Percentiles rank a stretch among this genome's conserved stretches.
These are phyloP conservation scores for Ailanthus altissimus DNA, from an alignment of 345 rosid species.

Conservation along the genomic window DNA sequence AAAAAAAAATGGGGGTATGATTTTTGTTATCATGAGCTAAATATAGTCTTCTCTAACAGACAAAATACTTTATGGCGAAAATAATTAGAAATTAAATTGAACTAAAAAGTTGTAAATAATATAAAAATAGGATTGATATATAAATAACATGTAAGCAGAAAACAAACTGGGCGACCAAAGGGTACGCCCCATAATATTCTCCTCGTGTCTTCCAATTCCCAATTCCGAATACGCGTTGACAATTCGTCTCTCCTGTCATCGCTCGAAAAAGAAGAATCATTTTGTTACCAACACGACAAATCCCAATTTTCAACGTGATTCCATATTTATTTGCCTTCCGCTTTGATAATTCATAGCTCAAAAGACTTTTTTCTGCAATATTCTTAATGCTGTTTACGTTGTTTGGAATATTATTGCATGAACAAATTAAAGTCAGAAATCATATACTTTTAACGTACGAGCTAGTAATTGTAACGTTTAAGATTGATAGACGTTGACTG, in stretches of 20 bases:
- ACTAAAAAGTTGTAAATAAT: neutral
- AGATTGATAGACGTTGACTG: neutral
- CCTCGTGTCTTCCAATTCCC: constrained; percentile 30
- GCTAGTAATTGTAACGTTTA: neutral
- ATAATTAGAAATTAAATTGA: neutral
- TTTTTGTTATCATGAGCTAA: too few relatives aligned
- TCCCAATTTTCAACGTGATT: constrained; percentile 6
- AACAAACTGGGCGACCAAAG: neutral
- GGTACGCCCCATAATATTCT: constrained; percentile 34
- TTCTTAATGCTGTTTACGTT: neutral
- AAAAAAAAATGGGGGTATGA: too few relatives aligned
- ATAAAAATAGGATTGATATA: constrained; percentile 6
- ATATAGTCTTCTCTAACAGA: neutral
- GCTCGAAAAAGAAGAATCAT: constrained; percentile 24
- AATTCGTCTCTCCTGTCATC: constrained; percentile 17
- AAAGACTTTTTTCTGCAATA: neutral
- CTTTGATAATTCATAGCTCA: neutral
- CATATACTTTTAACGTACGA: too few relatives aligned
- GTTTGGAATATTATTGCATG: neutral
- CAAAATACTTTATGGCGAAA: neutral
- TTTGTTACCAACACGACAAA: constrained; percentile 9
- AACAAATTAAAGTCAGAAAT: too few relatives aligned
- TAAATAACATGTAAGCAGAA: neutral
- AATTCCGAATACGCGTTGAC: constrained; percentile 2
- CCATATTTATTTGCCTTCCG: neutral